A percentile compares a stretch with the other conserved stretches of the same genome.
phyloP scores from a whole-genome alignment of 176 grass and related monocot genomes.

The Carex pumila region DNA sequence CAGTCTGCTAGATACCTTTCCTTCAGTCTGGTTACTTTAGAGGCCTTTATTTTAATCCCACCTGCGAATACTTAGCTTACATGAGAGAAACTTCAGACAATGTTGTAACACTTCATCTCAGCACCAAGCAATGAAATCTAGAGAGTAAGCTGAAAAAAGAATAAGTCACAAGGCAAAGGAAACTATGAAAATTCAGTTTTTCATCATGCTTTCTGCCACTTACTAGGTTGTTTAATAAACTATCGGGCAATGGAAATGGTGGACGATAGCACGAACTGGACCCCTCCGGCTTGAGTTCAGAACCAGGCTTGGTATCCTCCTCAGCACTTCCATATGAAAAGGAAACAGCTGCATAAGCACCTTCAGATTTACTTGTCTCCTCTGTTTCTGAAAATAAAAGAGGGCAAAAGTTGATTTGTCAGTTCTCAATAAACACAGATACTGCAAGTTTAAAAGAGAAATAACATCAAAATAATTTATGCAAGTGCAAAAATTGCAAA shows the following conservation, averaged over 20 bases:
- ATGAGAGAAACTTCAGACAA: constrained; percentile 65
- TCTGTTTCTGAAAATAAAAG: constrained; percentile 37
- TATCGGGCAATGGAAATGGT: constrained; percentile 76
- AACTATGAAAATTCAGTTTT: constrained; percentile 3
- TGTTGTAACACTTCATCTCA: constrained; percentile 95
- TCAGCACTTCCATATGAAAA: constrained; percentile 60
- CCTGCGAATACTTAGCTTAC: constrained; percentile 64
- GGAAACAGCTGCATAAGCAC: constrained; percentile 48
- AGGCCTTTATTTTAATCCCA: constrained; percentile 87
- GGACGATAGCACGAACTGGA: constrained; percentile 37
- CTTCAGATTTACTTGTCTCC: background rate
- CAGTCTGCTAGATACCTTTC: background rate
- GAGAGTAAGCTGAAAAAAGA: constrained; percentile 53
- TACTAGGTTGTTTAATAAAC: constrained; percentile 69
- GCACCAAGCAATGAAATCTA: constrained; percentile 91
- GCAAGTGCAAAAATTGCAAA: constrained; percentile 18
- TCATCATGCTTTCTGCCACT: constrained; percentile 30
- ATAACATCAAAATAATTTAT: background rate
- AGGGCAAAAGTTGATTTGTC: background rate
- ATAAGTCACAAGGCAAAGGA: constrained; percentile 24
- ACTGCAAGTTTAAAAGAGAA: background rate
- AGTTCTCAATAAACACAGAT: background rate
- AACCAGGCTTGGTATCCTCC: constrained; percentile 26
- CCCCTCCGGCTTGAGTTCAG: constrained; percentile 14
- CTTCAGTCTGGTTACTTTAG: constrained; percentile 33